phyloP scores from a whole-genome alignment of 2,329 filamentous ascomycete species.

The Bipolaris oryzae region DNA sequence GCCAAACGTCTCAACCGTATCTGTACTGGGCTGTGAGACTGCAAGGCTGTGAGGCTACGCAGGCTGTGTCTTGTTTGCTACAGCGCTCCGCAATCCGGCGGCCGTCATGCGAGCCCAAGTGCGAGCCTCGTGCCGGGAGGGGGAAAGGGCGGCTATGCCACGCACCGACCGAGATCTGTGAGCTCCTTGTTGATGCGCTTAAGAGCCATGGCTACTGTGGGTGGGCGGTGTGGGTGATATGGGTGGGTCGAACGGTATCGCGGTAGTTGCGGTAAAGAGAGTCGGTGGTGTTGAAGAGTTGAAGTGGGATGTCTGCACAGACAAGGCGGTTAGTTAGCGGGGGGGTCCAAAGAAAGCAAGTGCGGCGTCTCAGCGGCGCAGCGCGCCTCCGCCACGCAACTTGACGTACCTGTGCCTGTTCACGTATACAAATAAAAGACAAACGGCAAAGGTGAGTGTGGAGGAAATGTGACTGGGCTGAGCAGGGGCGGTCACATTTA shows the following conservation, averaged over 20 bases:
- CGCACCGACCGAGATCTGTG: constrained; percentile 83
- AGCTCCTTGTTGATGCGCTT: constrained; percentile 97
- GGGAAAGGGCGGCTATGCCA: constrained; percentile 29
- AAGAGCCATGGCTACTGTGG: constrained; percentile 69
- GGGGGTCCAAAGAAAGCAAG: constrained; percentile 37
- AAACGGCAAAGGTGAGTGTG: constrained; percentile 11
- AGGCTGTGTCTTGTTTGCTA: constrained; percentile 21
- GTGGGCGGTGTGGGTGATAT: constrained; percentile 21
- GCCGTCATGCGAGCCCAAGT: constrained; percentile 48
- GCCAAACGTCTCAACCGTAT: constrained; percentile 21
- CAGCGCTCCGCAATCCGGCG: constrained; percentile 43
- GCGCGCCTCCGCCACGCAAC: constrained; percentile 30
- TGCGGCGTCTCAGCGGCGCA: constrained; percentile 44
- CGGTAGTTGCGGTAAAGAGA: constrained; percentile 26
- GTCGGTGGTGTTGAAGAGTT: constrained; percentile 40
- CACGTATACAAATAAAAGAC: constrained; percentile 2
- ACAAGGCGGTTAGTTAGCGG: constrained; percentile 39
- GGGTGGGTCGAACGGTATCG: constrained; percentile 18
- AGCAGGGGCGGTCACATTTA: constrained; percentile 30
- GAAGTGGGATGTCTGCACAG: constrained; percentile 44
- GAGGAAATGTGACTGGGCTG: constrained; percentile 14
- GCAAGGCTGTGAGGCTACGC: constrained; percentile 9
- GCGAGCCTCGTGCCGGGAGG: constrained; percentile 20
- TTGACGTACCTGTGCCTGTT: constrained; percentile 28
- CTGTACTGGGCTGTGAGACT: neutral